Base-by-base conservation (phyloP, 2,329 filamentous ascomycete genomes). In the Fusarium penzigii region DNA sequence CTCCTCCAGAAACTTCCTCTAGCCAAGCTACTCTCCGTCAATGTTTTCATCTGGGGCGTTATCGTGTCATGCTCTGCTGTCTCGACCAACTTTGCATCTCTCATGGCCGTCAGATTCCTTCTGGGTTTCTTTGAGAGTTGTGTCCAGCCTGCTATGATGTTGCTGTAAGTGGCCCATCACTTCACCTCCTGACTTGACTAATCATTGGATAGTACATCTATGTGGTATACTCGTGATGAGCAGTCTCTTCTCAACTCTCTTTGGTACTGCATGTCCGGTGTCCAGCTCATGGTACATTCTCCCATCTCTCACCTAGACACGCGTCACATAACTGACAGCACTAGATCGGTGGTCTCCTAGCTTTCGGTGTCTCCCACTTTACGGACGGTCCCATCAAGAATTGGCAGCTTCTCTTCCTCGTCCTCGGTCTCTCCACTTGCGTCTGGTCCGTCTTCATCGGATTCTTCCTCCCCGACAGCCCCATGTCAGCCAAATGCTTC, bases 401-500 rank as follows among this genome's bases (percentile, higher is more conserved):
- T 13, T 71, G 69, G 9, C 73, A 76, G 46, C 69, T 73, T 4
- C 64, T 76, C 5, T 78, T 78, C 54, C 62, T 78, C 6, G 66
- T 74, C 7, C 68, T 76, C 9, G 76, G 76, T 1, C 56, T 67
- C 4, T 54, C 68, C 1, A 77, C 71, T 3, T 65, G 63, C 9
- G 52, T 66, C 65, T 71, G 69, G 14, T 45, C 68, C 17, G 65
- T 73, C 13, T 68, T 71, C 20, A 67, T 75, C 45, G 66, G 68
- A 10, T 68, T 68, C 56, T 72, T 68, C 57, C 69, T 84, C 17
- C 78, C 79, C 0, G 78, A 83, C 57, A 76, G 72, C 40, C 80
- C 82, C 0, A 72, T 76, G 46, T 79, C 76, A 48, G 78, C 80
- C 3, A 73, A 72, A 25, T 82, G 82, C 53, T 68, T 79, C 32